Conservation (phyloP, 2,329 filamentous ascomycete genomes). For the Trichoderma atroviride region DNA sequence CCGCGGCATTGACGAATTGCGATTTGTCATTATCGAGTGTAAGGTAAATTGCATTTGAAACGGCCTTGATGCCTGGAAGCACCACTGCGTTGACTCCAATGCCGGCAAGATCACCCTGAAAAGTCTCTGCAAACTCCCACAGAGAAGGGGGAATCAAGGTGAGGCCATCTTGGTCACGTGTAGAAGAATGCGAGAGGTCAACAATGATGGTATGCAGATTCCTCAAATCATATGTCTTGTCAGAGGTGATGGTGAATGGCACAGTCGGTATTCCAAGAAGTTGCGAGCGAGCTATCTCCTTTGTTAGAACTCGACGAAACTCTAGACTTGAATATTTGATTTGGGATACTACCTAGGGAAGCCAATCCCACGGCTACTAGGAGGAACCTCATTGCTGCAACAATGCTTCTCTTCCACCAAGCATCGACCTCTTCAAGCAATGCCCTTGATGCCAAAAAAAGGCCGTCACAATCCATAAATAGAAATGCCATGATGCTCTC, state of each 20-base stretch:
- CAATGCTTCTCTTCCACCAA: background rate
- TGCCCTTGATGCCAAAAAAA: background rate
- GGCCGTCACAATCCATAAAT: conserved; percentile 1
- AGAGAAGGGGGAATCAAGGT: conserved; percentile 25
- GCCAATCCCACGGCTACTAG: background rate
- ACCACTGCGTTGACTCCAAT: conserved; percentile 25
- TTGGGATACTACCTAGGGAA: background rate
- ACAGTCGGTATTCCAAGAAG: conserved; percentile 27
- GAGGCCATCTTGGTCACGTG: conserved; percentile 24
- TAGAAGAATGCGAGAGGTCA: conserved; percentile 8
- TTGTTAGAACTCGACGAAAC: background rate
- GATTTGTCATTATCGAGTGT: conserved; percentile 46
- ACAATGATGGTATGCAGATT: conserved; percentile 22
- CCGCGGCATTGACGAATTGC: conserved; percentile 49
- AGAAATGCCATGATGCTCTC: background rate
- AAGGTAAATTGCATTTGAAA: conserved; percentile 45
- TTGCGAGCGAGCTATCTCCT: conserved; percentile 9
- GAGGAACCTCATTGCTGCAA: conserved; percentile 13
- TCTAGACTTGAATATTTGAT: background rate
- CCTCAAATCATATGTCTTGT: conserved; percentile 16
- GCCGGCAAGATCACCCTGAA: conserved; percentile 20
- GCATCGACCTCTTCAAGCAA: background rate
- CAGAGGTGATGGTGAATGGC: conserved; percentile 21
- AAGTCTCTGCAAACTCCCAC: conserved; percentile 27
- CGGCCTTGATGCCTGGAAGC: background rate